Evolutionary conservation across 1,284 basidiomycete species (phyloP).

Genomic region (Exsudoporus floridanus): DNA sequence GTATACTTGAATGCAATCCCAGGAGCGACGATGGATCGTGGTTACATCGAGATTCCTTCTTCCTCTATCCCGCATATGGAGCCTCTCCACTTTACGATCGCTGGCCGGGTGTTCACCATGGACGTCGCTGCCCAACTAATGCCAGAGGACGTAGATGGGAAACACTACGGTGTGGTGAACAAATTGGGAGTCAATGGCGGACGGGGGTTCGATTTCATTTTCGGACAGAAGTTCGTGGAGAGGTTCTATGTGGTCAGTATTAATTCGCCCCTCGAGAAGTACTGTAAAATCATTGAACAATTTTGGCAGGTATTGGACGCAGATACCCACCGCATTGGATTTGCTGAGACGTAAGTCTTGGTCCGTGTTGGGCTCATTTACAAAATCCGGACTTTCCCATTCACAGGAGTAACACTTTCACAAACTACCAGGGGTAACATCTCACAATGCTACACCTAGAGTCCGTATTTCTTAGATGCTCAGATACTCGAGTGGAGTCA

Average conservation of each 20-base stretch:
- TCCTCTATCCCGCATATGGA: slow-evolving; percentile 21
- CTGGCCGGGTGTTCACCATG: slow-evolving; percentile 14
- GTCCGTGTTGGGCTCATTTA: neutral
- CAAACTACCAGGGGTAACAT: neutral
- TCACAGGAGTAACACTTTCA: slow-evolving; percentile 16
- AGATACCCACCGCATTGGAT: slow-evolving; percentile 22
- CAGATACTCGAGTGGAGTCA: neutral
- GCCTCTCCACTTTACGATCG: slow-evolving; percentile 24
- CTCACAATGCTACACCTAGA: neutral
- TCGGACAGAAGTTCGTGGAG: slow-evolving; percentile 32
- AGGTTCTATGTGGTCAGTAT: slow-evolving; percentile 28
- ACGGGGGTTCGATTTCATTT: slow-evolving; percentile 24
- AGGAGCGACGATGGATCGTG: slow-evolving; percentile 15
- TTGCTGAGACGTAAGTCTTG: slow-evolving; percentile 29
- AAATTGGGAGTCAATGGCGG: slow-evolving; percentile 11
- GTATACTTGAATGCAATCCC: slow-evolving; percentile 22
- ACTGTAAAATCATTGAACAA: neutral
- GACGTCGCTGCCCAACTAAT: slow-evolving; percentile 28
- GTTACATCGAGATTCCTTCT: slow-evolving; percentile 22
- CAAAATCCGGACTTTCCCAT: neutral
- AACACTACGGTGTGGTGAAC: slow-evolving; percentile 21
- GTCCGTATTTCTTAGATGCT: neutral
- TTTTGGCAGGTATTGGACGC: slow-evolving; percentile 26
- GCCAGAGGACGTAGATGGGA: slow-evolving; percentile 6
- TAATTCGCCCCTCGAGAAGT: neutral